These are phyloP conservation scores for Fragilariopsis cylindrus DNA, from an alignment of 108 stramenopile genomes.

Conservation along the genomic window DNA sequence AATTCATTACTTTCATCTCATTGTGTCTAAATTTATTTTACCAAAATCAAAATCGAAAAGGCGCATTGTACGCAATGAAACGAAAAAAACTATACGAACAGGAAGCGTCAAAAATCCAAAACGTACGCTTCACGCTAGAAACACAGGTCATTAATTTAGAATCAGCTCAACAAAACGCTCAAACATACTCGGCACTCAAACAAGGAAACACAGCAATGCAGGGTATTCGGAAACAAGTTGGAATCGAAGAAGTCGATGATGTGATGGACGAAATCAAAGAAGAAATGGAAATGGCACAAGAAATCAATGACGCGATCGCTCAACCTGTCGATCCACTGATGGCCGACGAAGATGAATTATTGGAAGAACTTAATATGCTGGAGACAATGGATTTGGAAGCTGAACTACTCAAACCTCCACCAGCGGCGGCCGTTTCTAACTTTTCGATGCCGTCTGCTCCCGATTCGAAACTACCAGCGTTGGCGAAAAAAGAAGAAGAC, in stretches of 20 bases:
- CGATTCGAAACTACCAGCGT: slow-evolving; percentile 55
- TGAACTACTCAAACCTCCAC: slow-evolving; percentile 69
- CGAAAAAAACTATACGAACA: slow-evolving; percentile 97
- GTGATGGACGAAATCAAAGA: slow-evolving; percentile 95
- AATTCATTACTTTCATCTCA: too few relatives aligned
- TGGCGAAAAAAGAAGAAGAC: slow-evolving; percentile 82
- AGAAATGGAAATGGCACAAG: slow-evolving; percentile 90
- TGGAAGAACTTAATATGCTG: slow-evolving; percentile 88
- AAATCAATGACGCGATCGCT: slow-evolving; percentile 86
- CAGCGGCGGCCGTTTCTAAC: slow-evolving; percentile 18
- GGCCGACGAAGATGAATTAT: slow-evolving; percentile 87
- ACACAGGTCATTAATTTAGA: slow-evolving; percentile 96
- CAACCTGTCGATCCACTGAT: slow-evolving; percentile 83
- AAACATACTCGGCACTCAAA: slow-evolving; percentile 93
- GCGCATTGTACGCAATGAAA: slow-evolving; percentile 95
- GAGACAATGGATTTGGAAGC: slow-evolving; percentile 86
- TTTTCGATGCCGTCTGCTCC: slow-evolving; percentile 65
- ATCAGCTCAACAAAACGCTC: slow-evolving; percentile 91
- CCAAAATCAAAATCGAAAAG: slow-evolving; percentile 23
- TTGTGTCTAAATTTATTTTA: too few relatives aligned
- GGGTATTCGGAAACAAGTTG: slow-evolving; percentile 81
- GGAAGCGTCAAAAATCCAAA: slow-evolving; percentile 95
- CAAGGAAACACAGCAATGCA: slow-evolving; percentile 87
- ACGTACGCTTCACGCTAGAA: slow-evolving; percentile 92
- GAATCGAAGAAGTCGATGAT: slow-evolving; percentile 95